Conservation (phyloP, 179 eudicot genomes). For the Silene noctiflora region DNA sequence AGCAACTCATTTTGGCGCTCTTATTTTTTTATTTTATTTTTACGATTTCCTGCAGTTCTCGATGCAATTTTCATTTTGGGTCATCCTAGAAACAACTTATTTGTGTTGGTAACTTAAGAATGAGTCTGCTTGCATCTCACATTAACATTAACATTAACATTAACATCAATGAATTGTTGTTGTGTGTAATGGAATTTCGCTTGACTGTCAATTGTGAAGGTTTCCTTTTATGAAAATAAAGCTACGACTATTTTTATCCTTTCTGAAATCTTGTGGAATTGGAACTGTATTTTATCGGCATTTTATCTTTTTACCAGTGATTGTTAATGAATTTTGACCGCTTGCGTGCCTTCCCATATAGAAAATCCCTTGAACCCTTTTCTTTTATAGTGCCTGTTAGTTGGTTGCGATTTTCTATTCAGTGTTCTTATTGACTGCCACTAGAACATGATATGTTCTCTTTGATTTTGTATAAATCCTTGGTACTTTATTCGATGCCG, state of each 20-base stretch:
- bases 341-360: no score
- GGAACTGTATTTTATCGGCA: no score
- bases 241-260: background rate
- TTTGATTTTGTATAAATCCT: background rate
- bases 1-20: conserved; percentile 20
- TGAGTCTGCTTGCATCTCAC: no score
- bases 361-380: background rate
- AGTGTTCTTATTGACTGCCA: no score
- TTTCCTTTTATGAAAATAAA: background rate
- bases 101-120: no score
- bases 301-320: no score
- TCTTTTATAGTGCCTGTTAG: background rate
- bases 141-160: background rate
- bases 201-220: background rate
- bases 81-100: no score
- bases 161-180: background rate
- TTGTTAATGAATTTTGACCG: no score
- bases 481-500: background rate
- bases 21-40: no score
- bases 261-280: no score
- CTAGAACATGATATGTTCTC: background rate
- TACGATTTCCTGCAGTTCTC: background rate
- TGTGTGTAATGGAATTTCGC: background rate
- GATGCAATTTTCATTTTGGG: no score
- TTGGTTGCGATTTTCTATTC: no score